A percentile compares a stretch with the other conserved stretches of the same genome.
Conservation (phyloP, 805 yeast species). For the Sugiyamaella mastotermitis region DNA sequence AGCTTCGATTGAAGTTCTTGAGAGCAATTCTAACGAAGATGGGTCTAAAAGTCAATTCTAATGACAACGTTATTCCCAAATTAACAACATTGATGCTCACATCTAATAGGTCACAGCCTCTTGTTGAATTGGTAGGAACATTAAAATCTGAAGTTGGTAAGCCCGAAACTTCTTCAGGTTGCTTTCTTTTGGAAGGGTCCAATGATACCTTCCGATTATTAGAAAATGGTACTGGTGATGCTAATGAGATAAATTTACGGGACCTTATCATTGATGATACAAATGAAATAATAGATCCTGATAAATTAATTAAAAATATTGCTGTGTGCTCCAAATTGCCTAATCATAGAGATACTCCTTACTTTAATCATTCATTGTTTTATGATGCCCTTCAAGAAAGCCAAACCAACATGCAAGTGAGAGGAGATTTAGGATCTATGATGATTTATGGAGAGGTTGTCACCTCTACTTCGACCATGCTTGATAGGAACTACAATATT, state of each 20-base stretch:
- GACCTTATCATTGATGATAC: background rate
- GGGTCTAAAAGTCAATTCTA: slow-evolving; percentile 63
- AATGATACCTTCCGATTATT: slow-evolving; percentile 49
- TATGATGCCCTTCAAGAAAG: slow-evolving; percentile 37
- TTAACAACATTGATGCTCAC: slow-evolving; percentile 61
- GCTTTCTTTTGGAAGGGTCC: slow-evolving; percentile 43
- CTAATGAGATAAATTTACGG: background rate
- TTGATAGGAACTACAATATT: slow-evolving; percentile 64
- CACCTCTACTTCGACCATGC: slow-evolving; percentile 75
- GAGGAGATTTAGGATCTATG: slow-evolving; percentile 47
- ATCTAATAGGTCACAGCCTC: slow-evolving; percentile 32
- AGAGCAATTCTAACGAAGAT: slow-evolving; percentile 49
- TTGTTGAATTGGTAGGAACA: slow-evolving; percentile 30
- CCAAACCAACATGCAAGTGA: slow-evolving; percentile 17
- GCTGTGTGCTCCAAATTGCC: slow-evolving; percentile 47
- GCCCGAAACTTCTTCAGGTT: slow-evolving; percentile 26
- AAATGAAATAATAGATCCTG: slow-evolving; percentile 49
- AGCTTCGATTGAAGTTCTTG: slow-evolving; percentile 53
- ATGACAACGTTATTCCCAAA: slow-evolving; percentile 48
- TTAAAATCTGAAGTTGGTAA: slow-evolving; percentile 33
- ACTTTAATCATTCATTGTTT: slow-evolving; percentile 59
- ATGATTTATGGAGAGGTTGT: slow-evolving; percentile 81
- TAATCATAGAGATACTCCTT: slow-evolving; percentile 53
- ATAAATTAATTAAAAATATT: slow-evolving; percentile 50
- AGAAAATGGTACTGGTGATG: slow-evolving; percentile 2